Conservation (phyloP, 257 asterid genomes). For the Capsicum chinense region DNA sequence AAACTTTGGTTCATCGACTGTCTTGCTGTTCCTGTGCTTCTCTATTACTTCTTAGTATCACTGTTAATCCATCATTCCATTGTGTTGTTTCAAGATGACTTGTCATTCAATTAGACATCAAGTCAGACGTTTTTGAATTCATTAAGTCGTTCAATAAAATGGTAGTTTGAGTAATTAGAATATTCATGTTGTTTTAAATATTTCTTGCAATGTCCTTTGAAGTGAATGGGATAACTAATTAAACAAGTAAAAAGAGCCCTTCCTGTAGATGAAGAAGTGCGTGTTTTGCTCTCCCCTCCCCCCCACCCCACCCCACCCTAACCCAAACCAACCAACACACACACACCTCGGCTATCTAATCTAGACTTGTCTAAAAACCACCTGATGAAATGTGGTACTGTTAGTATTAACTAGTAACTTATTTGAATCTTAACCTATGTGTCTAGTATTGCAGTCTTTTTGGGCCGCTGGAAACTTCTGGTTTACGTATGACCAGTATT, state of each 20-base stretch:
- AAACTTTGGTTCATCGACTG: background rate
- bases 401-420: background rate
- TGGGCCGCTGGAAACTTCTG: background rate
- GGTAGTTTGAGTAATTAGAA: background rate
- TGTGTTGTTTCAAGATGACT: too few relatives aligned
- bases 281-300: too few relatives aligned
- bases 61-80: too few relatives aligned
- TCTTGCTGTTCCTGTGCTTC: background rate
- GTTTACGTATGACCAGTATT: background rate
- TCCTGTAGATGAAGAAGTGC: background rate
- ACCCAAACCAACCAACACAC: too few relatives aligned
- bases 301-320: too few relatives aligned
- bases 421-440: background rate
- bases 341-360: background rate
- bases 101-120: too few relatives aligned
- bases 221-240: background rate
- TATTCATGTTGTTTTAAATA: background rate
- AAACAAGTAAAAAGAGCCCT: background rate
- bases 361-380: background rate
- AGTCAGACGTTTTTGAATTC: too few relatives aligned
- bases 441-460: background rate
- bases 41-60: background rate
- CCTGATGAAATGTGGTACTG: background rate
- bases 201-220: background rate
- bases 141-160: background rate